Base-by-base conservation (phyloP, 805 yeast genomes). In the Metschnikowia reukaufii region DNA sequence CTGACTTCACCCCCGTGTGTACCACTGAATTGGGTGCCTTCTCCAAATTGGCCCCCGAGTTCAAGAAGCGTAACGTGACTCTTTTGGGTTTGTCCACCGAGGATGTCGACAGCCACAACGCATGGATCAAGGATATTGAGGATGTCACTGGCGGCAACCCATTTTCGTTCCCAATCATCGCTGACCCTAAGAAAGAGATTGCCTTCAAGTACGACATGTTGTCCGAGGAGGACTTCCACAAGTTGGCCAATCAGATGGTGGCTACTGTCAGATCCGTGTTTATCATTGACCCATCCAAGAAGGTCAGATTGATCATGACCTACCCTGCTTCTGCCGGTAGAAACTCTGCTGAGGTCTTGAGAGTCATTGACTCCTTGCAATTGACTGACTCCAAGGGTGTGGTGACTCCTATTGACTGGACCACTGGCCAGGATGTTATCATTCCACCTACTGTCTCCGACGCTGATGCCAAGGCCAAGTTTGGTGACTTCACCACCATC, bases 11-110 rank as follows among this genome's bases (percentile, higher is more conserved):
- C 17, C 90, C 90, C 30, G 87, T 84, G 39, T 84, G 90, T 65
- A 84, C 89, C 53, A 84, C 90, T 42, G 90, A 84, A 65, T 72
- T 84, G 49, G 89, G 89, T 52, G 89, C 88, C 6, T 83, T 84
- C 60, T 84, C 88, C 54, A 78, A 80, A 61, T 70, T 84, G 61
- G 81, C 83, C 61, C 85, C 86, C 12, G 88, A 84, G 63, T 84
- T 84, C 61, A 73, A 72, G 56, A 76, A 78, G 63, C 74, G 88
- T 63, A 78, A 78, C 47, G 83, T 83, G 45, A 82, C 83, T 60
- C 72, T 84, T 61, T 77, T 84, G 61, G 89, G 88, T 32, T 70
- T 84, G 49, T 81, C 86, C 27, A 84, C 86, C 46, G 84, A 84
- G 64, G 79, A 73, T 31, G 71, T 80, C 25, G 79, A 76, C 31